These are phyloP conservation scores for Dichomitus squalens DNA, from an alignment of 1,284 basidiomycete species.

Conservation along the genomic window DNA sequence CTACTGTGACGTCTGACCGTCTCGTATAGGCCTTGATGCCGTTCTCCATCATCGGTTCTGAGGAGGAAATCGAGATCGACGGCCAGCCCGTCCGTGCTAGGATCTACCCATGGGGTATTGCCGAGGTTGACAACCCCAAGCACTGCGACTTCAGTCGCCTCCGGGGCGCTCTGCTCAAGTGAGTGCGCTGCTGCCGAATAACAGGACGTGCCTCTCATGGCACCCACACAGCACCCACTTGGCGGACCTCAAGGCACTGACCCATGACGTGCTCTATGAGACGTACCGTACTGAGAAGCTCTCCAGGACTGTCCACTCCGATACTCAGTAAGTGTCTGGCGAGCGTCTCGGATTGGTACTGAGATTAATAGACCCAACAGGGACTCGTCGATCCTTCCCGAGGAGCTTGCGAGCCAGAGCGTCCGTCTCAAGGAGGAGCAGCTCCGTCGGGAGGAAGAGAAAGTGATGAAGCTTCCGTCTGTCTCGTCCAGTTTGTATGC, in stretches of 20 bases:
- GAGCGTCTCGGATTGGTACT: constrained; percentile 9
- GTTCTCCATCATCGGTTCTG: constrained; percentile 97
- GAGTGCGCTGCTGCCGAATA: constrained; percentile 27
- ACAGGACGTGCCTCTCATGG: background rate
- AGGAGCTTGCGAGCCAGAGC: constrained; percentile 95
- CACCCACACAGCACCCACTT: constrained; percentile 77
- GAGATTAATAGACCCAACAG: constrained; percentile 36
- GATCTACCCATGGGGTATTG: constrained; percentile 97
- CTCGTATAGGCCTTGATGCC: constrained; percentile 77
- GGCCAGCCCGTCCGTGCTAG: constrained; percentile 92
- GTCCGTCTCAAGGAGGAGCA: constrained; percentile 99
- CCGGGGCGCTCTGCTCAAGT: constrained; percentile 89
- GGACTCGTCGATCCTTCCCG: constrained; percentile 89
- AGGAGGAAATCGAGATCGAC: constrained; percentile 94
- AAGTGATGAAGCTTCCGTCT: constrained; percentile 47
- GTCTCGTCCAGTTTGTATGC: background rate
- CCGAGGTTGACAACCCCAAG: constrained; percentile 97
- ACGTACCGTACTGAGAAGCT: constrained; percentile 99
- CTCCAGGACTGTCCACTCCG: constrained; percentile 88
- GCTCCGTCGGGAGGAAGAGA: constrained; percentile 96
- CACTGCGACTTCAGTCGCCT: constrained; percentile 97
- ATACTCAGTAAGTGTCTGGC: constrained; percentile 63
- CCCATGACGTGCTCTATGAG: constrained; percentile 93
- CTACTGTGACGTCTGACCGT: constrained; percentile 3
- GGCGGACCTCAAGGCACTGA: constrained; percentile 92